Base-by-base conservation (phyloP, 306 rosid species). In the Cicer cuneatum region DNA sequence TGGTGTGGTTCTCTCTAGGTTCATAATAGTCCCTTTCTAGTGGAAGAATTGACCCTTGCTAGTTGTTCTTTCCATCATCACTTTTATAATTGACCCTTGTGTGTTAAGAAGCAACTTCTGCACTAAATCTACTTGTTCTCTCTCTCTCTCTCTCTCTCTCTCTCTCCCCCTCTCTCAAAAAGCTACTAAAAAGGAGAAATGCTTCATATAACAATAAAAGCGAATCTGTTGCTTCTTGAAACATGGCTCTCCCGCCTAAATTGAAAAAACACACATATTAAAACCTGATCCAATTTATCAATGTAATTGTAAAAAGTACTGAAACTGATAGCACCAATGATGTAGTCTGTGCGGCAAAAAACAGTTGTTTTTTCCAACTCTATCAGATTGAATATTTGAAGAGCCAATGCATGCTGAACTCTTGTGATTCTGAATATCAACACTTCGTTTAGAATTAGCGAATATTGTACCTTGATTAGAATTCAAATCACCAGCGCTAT, bases 241-340 rank as follows among this genome's bases (percentile, higher is more conserved):
- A 48, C 9, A 48, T 48, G 54, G 1, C 54, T 48, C 54, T 13
- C 54, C 54, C 8, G 7, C 66, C 10, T 8, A 62, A 38, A 62
- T 38, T 14, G 8, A 38, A 12, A 6, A 58, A 58, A 38, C 43
- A 37, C 24, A 7, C 46, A 1, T 7, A 15, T 40, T 40, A 38
- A 61, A 40, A 40, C 47, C 21, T 39, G 6, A 61, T 74, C 89
- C 39, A 88, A 38, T 72, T 78, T 83, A 66, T 90, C 98, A 67
- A 59, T 86, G 81, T 86, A 90, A 67, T 63, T 88, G 82, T 86
- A 90, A 76, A 90, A 85, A 35, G 86, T 92, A 88, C 96, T 92
- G 89, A 87, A 81, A 71, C 75, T 72, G 79, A 90, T 92, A 45
- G 88, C 72, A 37, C 97, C 96, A 10, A 92, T 74, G 73, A 89